phyloP scores from a whole-genome alignment of 495 filamentous ascomycete genomes.

The Penicillium soppii region DNA sequence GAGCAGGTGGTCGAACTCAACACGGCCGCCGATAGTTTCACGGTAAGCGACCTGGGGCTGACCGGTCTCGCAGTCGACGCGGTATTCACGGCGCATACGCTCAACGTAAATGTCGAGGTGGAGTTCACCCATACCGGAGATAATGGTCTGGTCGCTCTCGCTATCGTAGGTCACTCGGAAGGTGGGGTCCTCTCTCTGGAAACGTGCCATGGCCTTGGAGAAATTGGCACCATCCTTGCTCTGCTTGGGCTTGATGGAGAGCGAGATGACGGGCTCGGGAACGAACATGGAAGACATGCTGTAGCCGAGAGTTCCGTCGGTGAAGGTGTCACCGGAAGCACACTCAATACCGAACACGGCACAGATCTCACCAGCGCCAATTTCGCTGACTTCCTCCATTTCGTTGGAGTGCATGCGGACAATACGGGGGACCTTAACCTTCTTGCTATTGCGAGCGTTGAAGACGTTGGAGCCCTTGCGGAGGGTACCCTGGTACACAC shows the following conservation, averaged over 20 bases:
- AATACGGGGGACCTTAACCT: conserved; percentile 94
- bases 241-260: conserved; percentile 95
- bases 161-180: conserved; percentile 91
- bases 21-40: conserved; percentile 78
- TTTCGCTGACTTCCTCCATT: conserved; percentile 93
- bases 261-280: conserved; percentile 95
- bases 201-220: conserved; percentile 97
- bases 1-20: conserved; percentile 88
- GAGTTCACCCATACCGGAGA: conserved; percentile 97
- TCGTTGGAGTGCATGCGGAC: conserved; percentile 99
- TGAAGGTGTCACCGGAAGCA: conserved; percentile 97
- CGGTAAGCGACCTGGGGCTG: conserved; percentile 97
- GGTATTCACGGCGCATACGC: conserved; percentile 97
- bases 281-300: conserved; percentile 99
- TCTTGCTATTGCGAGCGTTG: conserved; percentile 93
- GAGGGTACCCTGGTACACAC: conserved; percentile 93
- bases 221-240: conserved; percentile 92
- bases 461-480: conserved; percentile 86
- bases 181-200: conserved; percentile 98
- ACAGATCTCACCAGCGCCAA: conserved; percentile 96
- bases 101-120: conserved; percentile 98
- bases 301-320: conserved; percentile 90
- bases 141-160: conserved; percentile 93
- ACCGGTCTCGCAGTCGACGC: conserved; percentile 91
- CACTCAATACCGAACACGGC: conserved; percentile 98